These are phyloP conservation scores for Paecilomyces sp. DNA, from an alignment of 2,329 filamentous ascomycete species.

Conservation along the genomic window DNA sequence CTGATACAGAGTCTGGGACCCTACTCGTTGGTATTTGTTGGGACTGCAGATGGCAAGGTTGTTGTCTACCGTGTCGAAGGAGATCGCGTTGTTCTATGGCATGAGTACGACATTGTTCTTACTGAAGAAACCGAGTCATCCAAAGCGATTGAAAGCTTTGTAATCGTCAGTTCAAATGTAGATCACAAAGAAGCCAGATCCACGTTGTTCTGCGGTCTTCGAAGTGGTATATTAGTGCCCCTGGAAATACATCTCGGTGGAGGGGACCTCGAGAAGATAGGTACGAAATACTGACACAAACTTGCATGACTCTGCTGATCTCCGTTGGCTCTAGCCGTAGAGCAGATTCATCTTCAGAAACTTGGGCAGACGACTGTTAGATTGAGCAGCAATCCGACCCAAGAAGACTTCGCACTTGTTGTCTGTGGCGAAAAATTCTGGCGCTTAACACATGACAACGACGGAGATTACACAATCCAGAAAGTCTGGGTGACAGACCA, in stretches of 20 bases:
- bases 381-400: conserved; percentile 19
- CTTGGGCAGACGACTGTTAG: conserved; percentile 31
- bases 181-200: conserved; percentile 8
- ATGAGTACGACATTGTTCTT: conserved; percentile 17
- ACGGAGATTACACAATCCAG: conserved; percentile 21
- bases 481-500: conserved; percentile 37
- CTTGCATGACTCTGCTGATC: conserved; percentile 3
- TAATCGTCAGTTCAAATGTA: conserved; percentile 14
- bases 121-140: conserved; percentile 19
- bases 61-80: conserved; percentile 20
- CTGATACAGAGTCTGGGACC: conserved; percentile 20
- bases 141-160: conserved; percentile 28
- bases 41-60: conserved; percentile 31
- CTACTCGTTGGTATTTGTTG: conserved; percentile 28
- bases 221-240: conserved; percentile 36
- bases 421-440: conserved; percentile 32
- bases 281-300: conserved; percentile 11
- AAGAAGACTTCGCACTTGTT: conserved; percentile 22
- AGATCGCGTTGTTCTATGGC: conserved; percentile 13
- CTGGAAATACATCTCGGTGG: conserved; percentile 22
- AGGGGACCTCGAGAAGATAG: conserved; percentile 15
- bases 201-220: conserved; percentile 38
- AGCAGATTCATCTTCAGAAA: conserved; percentile 20
- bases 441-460: conserved; percentile 22
- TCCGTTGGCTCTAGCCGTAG: conserved; percentile 19